Evolutionary conservation across 2,329 filamentous ascomycete species (phyloP), one percentile per base, ranked within the genome.

Genomic region (Apiospora sp.): DNA sequence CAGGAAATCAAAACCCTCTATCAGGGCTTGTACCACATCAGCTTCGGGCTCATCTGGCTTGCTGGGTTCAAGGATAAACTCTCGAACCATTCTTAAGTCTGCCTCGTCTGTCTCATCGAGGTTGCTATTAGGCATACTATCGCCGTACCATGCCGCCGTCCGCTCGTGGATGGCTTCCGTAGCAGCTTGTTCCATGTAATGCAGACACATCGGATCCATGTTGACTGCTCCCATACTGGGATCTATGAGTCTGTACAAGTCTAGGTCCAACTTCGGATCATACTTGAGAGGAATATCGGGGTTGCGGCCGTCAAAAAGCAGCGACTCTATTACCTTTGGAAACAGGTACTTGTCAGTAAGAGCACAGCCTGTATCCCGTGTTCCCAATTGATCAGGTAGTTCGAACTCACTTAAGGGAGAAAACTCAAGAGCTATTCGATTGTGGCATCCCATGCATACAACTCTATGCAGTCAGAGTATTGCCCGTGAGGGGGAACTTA

Each of bases 91-190:
- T 44, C 46, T 27, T 24, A 41, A n/a, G 3, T 41, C 34, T 5
- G 58, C 34, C 27, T 67, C 54, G 43, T 71, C 70, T 46, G 61
- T 64, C 48, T 67, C 70, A 22, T 19, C 37, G 13, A 58, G 13
- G 12, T 48, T 43, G 16, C 43, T 44, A 14, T 24, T 13, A 1
- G 69, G 69, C 49, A 61, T 43, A 8, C 46, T 22, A 3, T n/a
- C 30, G n/a, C 44, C 24, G 22, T 71, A 71, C 51, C 54, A 71
- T 10, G 8, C 70, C 22, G 70, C 58, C n/a, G 30, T 51, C 27
- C 70, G n/a, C 24, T 16, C 7, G 41, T 12, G 27, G 12, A 71
- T 48, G n/a, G 58, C 70, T 14, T 41, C 67, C 27, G 12, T 30
- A 5, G 67, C 58, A 44, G 43, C 61, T 27, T n/a, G 19, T 24